Percentiles rank a stretch among this genome's conserved stretches.
Evolutionary conservation across 1,284 basidiomycete genomes (phyloP).

Genomic region (Inonotus obliquus): DNA sequence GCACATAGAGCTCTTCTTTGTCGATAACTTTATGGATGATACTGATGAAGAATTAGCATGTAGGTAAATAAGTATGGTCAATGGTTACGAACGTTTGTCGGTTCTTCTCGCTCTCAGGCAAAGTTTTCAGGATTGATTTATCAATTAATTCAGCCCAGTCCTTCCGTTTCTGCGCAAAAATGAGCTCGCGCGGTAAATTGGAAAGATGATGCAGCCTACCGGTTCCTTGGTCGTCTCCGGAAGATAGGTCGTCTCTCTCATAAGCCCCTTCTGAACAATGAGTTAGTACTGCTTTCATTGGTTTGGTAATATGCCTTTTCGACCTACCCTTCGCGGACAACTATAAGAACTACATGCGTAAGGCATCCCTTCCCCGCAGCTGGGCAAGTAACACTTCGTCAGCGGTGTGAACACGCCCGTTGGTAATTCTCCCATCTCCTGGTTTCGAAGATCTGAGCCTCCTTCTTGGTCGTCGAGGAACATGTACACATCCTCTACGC

Average conservation of each 20-base stretch:
- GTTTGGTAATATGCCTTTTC: background rate
- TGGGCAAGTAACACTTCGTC: conserved; percentile 82
- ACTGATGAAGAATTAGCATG: conserved; percentile 32
- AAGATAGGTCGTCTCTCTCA: conserved; percentile 14
- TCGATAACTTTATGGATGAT: conserved; percentile 90
- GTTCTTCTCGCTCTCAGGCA: conserved; percentile 76
- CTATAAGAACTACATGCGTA: conserved; percentile 73
- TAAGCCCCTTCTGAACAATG: conserved; percentile 24
- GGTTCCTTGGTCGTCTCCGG: conserved; percentile 28
- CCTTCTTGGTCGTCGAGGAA: conserved; percentile 88
- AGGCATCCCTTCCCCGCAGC: conserved; percentile 61
- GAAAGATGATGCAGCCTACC: conserved; percentile 19
- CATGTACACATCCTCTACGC: conserved; percentile 94
- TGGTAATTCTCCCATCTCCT: conserved; percentile 74
- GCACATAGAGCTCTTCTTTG: conserved; percentile 88
- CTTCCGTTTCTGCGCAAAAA: conserved; percentile 32
- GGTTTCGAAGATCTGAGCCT: conserved; percentile 44
- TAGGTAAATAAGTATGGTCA: conserved; percentile 5
- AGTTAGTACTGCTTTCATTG: background rate
- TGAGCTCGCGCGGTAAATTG: background rate
- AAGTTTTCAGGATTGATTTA: conserved; percentile 54
- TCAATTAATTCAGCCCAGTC: conserved; percentile 79
- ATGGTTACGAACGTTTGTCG: conserved; percentile 66
- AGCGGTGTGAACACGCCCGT: conserved; percentile 77
- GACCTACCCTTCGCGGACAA: conserved; percentile 62